These are phyloP conservation scores for Pseudogymnoascus pannorum DNA, from an alignment of 2,329 filamentous ascomycete species.

Conservation along the genomic window DNA sequence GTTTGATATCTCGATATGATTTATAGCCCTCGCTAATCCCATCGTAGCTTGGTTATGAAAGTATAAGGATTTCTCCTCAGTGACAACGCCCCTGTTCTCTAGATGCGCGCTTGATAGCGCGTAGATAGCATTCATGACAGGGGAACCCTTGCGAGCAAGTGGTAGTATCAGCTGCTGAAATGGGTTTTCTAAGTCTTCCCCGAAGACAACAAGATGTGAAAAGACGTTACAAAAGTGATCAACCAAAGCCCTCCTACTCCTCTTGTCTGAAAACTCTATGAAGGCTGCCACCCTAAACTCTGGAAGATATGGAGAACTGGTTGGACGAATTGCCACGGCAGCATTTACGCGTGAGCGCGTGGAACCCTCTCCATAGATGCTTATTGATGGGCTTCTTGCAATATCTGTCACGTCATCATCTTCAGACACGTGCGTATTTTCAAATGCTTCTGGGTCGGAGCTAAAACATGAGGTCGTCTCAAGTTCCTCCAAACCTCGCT, in stretches of 20 bases:
- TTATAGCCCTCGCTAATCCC: slow-evolving; percentile 49
- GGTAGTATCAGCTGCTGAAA: slow-evolving; percentile 58
- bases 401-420: neutral
- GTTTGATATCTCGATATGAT: slow-evolving; percentile 41
- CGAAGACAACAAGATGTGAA: slow-evolving; percentile 58
- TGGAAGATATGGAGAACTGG: slow-evolving; percentile 26
- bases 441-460: neutral
- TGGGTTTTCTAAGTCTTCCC: slow-evolving; percentile 55
- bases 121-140: slow-evolving; percentile 75
- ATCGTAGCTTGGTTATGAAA: slow-evolving; percentile 55
- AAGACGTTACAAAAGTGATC: slow-evolving; percentile 58
- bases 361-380: neutral
- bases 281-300: slow-evolving; percentile 48
- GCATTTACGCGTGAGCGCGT: slow-evolving; percentile 19
- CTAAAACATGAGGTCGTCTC: neutral
- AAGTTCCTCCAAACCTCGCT: neutral
- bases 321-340: neutral
- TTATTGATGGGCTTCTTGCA: neutral
- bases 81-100: slow-evolving; percentile 53
- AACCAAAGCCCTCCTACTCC: slow-evolving; percentile 48
- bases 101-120: slow-evolving; percentile 79
- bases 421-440: neutral
- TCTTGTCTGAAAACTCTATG: slow-evolving; percentile 48
- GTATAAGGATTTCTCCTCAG: slow-evolving; percentile 46
- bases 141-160: slow-evolving; percentile 45